These are phyloP conservation scores for Plasmodium vivax DNA, from an alignment of 169 alveolate genomes.

Conservation along the genomic window DNA sequence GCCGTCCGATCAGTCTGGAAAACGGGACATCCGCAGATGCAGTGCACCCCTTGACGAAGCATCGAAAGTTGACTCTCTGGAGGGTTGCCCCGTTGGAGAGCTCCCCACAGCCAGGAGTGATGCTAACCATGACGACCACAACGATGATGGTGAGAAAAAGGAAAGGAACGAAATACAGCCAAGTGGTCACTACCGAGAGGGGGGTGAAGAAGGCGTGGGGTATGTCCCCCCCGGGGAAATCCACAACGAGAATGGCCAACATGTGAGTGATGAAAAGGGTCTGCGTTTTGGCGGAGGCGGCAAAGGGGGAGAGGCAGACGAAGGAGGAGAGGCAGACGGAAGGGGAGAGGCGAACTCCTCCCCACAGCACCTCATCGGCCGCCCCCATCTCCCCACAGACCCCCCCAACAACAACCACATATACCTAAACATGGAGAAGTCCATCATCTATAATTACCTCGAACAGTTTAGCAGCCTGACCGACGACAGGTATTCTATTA, in stretches of 20 bases:
- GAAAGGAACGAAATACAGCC: not conserved
- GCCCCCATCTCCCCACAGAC: not conserved
- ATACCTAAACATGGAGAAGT: conserved; percentile 4
- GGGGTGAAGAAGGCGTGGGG: not conserved
- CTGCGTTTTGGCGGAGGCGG: not conserved
- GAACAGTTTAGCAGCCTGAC: not conserved
- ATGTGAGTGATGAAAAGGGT: not conserved
- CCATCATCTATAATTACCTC: conserved; percentile 21
- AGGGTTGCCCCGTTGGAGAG: not conserved
- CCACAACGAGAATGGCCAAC: not conserved
- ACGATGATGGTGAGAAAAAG: not conserved
- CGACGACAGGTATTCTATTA: conserved; percentile 13
- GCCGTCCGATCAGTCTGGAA: not conserved
- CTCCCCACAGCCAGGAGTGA: not conserved
- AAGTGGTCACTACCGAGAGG: not conserved
- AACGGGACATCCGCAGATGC: not conserved
- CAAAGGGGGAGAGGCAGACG: not conserved
- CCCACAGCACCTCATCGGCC: not conserved
- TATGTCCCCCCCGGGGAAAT: not conserved
- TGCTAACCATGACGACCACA: not conserved
- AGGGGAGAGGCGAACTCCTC: not conserved
- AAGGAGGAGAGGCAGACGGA: not conserved
- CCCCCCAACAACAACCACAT: not conserved
- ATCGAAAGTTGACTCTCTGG: not conserved
- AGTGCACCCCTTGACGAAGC: not conserved